phyloP scores from a whole-genome alignment of 352 stramenopile genomes.

The Halophytophthora batemanensis region DNA sequence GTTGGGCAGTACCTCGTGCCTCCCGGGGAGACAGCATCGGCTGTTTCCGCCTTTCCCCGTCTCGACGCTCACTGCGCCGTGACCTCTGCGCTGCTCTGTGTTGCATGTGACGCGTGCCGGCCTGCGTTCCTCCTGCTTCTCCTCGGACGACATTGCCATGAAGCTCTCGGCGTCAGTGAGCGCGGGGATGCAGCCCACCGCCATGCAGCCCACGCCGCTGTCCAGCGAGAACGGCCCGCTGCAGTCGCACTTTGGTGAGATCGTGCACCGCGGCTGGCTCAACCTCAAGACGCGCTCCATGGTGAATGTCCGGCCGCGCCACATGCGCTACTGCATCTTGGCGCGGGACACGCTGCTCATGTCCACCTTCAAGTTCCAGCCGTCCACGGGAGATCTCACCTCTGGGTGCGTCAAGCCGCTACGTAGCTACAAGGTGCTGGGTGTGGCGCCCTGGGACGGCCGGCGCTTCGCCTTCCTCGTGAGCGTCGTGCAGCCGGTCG shows the following conservation, averaged over 20 bases:
- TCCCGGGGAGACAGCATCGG: constrained; percentile 6
- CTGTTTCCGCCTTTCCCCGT: constrained; percentile 1
- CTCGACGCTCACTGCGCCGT: background rate
- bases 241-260: constrained; percentile 58
- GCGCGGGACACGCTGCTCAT: constrained; percentile 54
- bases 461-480: constrained; percentile 75
- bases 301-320: constrained; percentile 78
- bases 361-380: constrained; percentile 87
- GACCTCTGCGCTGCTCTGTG: background rate
- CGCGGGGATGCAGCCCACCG: constrained; percentile 24
- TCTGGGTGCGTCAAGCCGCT: constrained; percentile 58
- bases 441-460: constrained; percentile 68
- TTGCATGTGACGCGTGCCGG: constrained; percentile 16
- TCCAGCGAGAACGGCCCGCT: constrained; percentile 52
- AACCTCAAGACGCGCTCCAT: constrained; percentile 87
- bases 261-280: constrained; percentile 78
- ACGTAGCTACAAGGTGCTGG: constrained; percentile 63
- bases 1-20: constrained; percentile 9
- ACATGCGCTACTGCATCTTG: constrained; percentile 87
- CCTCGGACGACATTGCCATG: constrained; percentile 1
- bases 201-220: constrained; percentile 52
- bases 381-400: constrained; percentile 61
- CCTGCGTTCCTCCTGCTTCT: background rate
- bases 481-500: constrained; percentile 62
- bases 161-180: constrained; percentile 15